These are phyloP conservation scores for Stephanodiscus triporus DNA, from an alignment of 108 stramenopile species.

Conservation along the genomic window DNA sequence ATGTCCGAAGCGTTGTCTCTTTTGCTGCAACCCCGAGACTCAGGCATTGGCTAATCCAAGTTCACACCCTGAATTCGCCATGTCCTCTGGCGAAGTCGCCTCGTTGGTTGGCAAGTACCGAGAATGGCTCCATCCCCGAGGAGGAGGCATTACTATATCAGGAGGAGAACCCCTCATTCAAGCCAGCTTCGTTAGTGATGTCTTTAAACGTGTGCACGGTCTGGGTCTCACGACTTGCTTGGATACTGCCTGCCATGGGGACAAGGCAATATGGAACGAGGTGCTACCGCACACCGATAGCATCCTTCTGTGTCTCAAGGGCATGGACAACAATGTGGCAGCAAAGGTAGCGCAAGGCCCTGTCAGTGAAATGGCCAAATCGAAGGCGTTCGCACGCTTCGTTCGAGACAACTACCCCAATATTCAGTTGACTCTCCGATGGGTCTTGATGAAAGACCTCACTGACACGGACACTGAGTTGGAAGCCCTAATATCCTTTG, in stretches of 20 bases:
- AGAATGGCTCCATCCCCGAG: constrained; percentile 53
- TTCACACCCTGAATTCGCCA: constrained; percentile 57
- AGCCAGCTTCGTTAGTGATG: constrained; percentile 53
- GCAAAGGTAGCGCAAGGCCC: constrained; percentile 50
- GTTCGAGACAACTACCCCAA: constrained; percentile 56
- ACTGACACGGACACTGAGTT: constrained; percentile 68
- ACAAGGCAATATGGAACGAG: constrained; percentile 52
- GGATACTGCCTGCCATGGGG: constrained; percentile 67
- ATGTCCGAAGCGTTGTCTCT: constrained; percentile 63
- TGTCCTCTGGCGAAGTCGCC: constrained; percentile 57
- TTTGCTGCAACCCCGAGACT: constrained; percentile 73
- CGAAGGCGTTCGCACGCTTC: constrained; percentile 59
- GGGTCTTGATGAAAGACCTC: constrained; percentile 65
- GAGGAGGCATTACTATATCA: constrained; percentile 65
- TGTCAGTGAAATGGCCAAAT: constrained; percentile 37
- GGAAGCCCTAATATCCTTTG: constrained; percentile 52
- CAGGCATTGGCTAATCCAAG: constrained; percentile 53
- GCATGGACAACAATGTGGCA: constrained; percentile 63
- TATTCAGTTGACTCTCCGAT: constrained; percentile 54
- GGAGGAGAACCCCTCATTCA: constrained; percentile 72
- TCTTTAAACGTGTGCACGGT: constrained; percentile 52
- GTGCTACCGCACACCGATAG: constrained; percentile 60
- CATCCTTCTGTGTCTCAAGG: constrained; percentile 67
- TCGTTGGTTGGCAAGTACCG: constrained; percentile 49
- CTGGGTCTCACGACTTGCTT: constrained; percentile 67